Conservation (phyloP, 148 eudicot genomes). For the Chenopodium suecicum region DNA sequence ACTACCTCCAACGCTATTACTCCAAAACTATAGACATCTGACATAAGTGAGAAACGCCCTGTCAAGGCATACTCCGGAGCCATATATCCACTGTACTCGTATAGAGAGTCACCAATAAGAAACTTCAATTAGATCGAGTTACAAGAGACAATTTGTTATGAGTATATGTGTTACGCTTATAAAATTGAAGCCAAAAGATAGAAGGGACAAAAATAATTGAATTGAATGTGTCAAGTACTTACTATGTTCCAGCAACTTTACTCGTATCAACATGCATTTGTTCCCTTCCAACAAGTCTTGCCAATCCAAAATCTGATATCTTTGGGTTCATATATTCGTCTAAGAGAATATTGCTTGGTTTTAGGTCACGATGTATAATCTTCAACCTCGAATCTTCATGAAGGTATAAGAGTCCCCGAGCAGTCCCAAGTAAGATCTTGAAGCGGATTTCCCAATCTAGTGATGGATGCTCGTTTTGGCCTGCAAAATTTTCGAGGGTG, state of each 20-base stretch:
- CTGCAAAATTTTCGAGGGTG: not conserved
- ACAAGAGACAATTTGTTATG: too few relatives aligned
- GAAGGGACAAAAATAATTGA: too few relatives aligned
- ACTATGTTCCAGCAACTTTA: slow-evolving; percentile 31
- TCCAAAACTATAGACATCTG: slow-evolving; percentile 52
- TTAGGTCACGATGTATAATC: slow-evolving; percentile 29
- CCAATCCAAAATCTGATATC: slow-evolving; percentile 29
- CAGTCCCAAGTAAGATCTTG: slow-evolving; percentile 19
- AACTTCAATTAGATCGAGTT: too few relatives aligned
- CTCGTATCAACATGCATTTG: slow-evolving; percentile 21
- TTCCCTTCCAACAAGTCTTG: slow-evolving; percentile 21
- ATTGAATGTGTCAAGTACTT: slow-evolving; percentile 2
- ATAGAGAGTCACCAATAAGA: not conserved
- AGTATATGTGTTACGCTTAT: too few relatives aligned
- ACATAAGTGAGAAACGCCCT: slow-evolving; percentile 33
- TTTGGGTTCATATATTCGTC: slow-evolving; percentile 22
- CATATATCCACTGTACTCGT: slow-evolving; percentile 48
- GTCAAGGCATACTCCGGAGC: slow-evolving; percentile 40
- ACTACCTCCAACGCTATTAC: slow-evolving; percentile 45
- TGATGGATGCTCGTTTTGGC: not conserved
- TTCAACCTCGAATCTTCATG: slow-evolving; percentile 29
- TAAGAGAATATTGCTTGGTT: slow-evolving; percentile 20
- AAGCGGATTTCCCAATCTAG: slow-evolving; percentile 14
- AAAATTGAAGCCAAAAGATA: too few relatives aligned
- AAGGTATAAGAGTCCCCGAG: slow-evolving; percentile 25